Evolutionary conservation across 768 basidiomycete genomes (phyloP).

Genomic region (Suillus plorans): DNA sequence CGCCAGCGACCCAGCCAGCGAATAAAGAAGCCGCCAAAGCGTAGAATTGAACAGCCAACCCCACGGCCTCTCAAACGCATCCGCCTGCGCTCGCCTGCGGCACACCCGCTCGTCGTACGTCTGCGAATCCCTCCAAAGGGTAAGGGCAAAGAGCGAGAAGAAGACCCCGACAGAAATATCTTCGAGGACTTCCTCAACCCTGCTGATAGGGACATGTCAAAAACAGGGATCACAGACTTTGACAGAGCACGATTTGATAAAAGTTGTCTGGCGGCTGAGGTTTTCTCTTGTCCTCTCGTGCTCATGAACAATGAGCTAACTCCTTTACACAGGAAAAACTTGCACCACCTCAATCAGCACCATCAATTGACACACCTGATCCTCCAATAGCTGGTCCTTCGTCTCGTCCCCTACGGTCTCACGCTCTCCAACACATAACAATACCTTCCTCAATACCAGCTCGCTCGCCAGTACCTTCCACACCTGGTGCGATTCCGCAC

Average conservation of each 20-base stretch:
- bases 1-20: constrained; percentile 21
- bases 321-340: constrained; percentile 44
- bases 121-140: constrained; percentile 59
- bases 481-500: constrained; percentile 29
- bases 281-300: constrained; percentile 31
- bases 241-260: constrained; percentile 77
- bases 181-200: constrained; percentile 81
- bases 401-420: constrained; percentile 62
- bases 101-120: constrained; percentile 44
- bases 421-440: constrained; percentile 40
- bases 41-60: constrained; percentile 19
- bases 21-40: constrained; percentile 30
- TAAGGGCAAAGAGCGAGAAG: constrained; percentile 70
- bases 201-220: constrained; percentile 69
- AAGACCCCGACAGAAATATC: constrained; percentile 57
- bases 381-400: constrained; percentile 53
- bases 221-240: constrained; percentile 55
- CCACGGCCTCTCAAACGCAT: constrained; percentile 43
- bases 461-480: constrained; percentile 38
- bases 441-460: constrained; percentile 30
- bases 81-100: constrained; percentile 34
- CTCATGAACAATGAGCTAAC: constrained; percentile 6
- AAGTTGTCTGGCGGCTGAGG: constrained; percentile 74
- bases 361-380: constrained; percentile 34
- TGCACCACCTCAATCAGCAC: constrained; percentile 36